These are phyloP conservation scores for Mycosphaerella sp. DNA, from an alignment of 2,329 filamentous ascomycete genomes.

Conservation along the genomic window DNA sequence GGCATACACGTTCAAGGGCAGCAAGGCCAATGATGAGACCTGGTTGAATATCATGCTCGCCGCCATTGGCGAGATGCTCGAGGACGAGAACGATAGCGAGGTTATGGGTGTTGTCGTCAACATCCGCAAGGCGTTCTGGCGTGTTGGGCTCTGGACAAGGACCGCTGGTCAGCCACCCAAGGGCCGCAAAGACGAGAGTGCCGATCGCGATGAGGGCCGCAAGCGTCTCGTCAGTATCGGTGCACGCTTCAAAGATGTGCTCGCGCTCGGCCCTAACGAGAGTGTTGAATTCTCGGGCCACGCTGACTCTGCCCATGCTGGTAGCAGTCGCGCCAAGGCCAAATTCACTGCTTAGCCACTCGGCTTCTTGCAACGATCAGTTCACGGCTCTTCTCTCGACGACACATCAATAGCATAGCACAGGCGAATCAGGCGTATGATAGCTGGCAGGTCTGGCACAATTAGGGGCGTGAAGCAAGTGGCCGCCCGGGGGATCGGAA, in stretches of 20 bases:
- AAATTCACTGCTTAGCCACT: constrained; percentile 70
- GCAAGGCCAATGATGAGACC: constrained; percentile 90
- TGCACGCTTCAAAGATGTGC: constrained; percentile 82
- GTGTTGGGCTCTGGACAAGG: constrained; percentile 94
- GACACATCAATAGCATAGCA: constrained; percentile 19
- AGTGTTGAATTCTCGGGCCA: constrained; percentile 92
- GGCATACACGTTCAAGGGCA: constrained; percentile 98
- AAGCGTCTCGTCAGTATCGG: constrained; percentile 81
- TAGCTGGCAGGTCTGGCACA: constrained; percentile 21
- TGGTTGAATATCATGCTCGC: constrained; percentile 97
- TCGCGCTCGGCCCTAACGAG: constrained; percentile 71
- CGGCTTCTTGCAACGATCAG: constrained; percentile 3
- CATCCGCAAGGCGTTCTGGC: constrained; percentile 96
- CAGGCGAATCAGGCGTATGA: constrained; percentile 19
- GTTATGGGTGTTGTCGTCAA: constrained; percentile 99
- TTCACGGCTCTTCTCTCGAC: constrained; percentile 8
- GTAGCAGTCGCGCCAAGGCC: constrained; percentile 91
- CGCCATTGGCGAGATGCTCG: constrained; percentile 94
- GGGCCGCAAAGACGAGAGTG: constrained; percentile 51
- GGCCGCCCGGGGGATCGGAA: constrained; percentile 28
- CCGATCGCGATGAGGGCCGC: constrained; percentile 65
- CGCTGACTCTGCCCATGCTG: constrained; percentile 85
- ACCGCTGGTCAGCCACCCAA: constrained; percentile 77
- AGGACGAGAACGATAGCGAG: constrained; percentile 89
- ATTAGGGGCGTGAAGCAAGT: constrained; percentile 33